Conservation (phyloP, 257 asterid species). For the Solanum bukasovii region DNA sequence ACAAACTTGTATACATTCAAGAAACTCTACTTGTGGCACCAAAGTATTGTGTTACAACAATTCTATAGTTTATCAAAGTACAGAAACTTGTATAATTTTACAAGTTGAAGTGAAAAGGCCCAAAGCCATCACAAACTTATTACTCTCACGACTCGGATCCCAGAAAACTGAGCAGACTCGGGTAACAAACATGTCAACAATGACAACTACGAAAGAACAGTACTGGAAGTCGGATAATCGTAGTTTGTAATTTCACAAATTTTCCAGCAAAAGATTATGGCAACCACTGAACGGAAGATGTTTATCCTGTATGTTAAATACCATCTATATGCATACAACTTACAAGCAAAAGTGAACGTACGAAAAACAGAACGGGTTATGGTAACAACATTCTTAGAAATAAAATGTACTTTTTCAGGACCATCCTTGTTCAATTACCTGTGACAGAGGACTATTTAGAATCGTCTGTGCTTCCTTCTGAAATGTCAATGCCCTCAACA, state of each 20-base stretch:
- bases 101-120: background rate
- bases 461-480: constrained; percentile 1
- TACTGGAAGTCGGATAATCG: background rate
- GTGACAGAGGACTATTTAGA: constrained; percentile 13
- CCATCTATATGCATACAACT: background rate
- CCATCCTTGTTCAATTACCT: constrained; percentile 17
- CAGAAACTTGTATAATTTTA: background rate
- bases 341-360: background rate
- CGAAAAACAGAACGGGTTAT: background rate
- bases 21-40: background rate
- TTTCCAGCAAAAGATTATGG: background rate
- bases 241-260: background rate
- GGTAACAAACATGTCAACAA: background rate
- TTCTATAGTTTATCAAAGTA: background rate
- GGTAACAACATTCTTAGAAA: background rate
- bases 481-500: constrained; percentile 42
- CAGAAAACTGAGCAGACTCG: background rate
- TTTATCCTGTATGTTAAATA: background rate
- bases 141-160: background rate
- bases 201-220: background rate
- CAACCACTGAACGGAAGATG: background rate
- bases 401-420: background rate
- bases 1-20: background rate
- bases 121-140: background rate
- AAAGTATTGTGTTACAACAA: background rate